Percentiles rank a stretch among this genome's conserved stretches.
phyloP scores from a whole-genome alignment of 2,329 filamentous ascomycete species.

The Aspergillus hiratsukae region DNA sequence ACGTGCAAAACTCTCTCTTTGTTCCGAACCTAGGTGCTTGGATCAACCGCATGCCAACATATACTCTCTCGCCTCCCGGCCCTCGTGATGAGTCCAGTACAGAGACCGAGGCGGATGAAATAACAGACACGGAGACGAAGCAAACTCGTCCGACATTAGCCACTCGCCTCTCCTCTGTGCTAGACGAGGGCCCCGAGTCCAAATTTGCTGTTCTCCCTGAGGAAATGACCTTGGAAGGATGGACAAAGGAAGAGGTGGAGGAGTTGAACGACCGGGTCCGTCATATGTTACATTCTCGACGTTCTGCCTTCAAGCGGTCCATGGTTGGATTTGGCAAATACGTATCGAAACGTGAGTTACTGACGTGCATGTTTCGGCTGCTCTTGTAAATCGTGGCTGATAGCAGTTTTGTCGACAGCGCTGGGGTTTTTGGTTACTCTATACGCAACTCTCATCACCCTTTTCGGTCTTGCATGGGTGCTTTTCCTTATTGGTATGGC shows the following conservation, averaged over 20 bases:
- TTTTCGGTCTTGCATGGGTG: conserved; percentile 84
- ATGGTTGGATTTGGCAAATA: conserved; percentile 81
- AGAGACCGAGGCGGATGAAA: conserved; percentile 23
- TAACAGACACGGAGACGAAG: conserved; percentile 21
- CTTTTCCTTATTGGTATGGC: conserved; percentile 72
- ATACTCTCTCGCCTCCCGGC: conserved; percentile 59
- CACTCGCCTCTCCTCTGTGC: conserved; percentile 61
- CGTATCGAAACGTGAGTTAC: conserved; percentile 59
- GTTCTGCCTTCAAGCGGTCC: conserved; percentile 71
- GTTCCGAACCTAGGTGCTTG: conserved; percentile 72
- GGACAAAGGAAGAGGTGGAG: conserved; percentile 68
- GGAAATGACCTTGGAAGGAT: conserved; percentile 66
- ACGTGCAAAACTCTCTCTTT: conserved; percentile 86
- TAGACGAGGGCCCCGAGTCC: conserved; percentile 61
- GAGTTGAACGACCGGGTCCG: conserved; percentile 81
- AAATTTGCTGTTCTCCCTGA: conserved; percentile 78
- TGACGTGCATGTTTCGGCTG: background rate
- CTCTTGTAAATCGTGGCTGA: background rate
- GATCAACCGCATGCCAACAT: conserved; percentile 74
- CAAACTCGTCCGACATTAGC: conserved; percentile 31
- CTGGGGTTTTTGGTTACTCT: conserved; percentile 79
- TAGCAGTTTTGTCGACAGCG: conserved; percentile 38
- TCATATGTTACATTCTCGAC: conserved; percentile 78
- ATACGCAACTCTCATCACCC: conserved; percentile 75
- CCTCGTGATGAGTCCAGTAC: conserved; percentile 22